These are phyloP conservation scores for Calonectria crousiana DNA, from an alignment of 2,329 filamentous ascomycete species.

Conservation along the genomic window DNA sequence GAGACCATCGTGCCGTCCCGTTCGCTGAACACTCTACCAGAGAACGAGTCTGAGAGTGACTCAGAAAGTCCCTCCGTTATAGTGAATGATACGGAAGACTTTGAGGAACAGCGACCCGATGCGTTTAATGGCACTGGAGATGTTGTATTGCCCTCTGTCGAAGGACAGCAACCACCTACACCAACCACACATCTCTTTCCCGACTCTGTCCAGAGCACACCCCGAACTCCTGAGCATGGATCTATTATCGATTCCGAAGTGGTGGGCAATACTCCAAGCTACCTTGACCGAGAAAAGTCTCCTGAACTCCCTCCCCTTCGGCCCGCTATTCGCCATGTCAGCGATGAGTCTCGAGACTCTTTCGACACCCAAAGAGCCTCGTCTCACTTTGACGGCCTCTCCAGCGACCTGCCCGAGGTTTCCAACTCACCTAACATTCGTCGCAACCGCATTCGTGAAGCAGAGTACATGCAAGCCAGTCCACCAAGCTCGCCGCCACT, in stretches of 20 bases:
- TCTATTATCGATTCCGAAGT: slow-evolving; percentile 26
- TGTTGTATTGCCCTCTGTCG: slow-evolving; percentile 3
- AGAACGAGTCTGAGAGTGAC: slow-evolving; percentile 34
- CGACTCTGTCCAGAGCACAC: slow-evolving; percentile 23
- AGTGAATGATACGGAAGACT: slow-evolving; percentile 34
- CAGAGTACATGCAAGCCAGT: slow-evolving; percentile 55
- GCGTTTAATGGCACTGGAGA: slow-evolving; percentile 37
- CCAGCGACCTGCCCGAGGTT: slow-evolving; percentile 57
- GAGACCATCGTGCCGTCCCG: slow-evolving; percentile 39
- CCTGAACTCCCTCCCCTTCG: slow-evolving; percentile 52
- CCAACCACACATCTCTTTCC: slow-evolving; percentile 32
- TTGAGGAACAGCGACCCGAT: slow-evolving; percentile 12
- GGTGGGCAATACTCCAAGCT: slow-evolving; percentile 24
- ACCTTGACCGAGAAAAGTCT: slow-evolving; percentile 45
- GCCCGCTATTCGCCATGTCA: slow-evolving; percentile 45
- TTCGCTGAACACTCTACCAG: slow-evolving; percentile 21
- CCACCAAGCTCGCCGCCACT: slow-evolving; percentile 63
- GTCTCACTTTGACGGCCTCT: slow-evolving; percentile 54
- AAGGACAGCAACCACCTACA: slow-evolving; percentile 29
- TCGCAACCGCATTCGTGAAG: slow-evolving; percentile 46
- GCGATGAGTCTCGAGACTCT: slow-evolving; percentile 52
- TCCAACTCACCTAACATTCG: slow-evolving; percentile 57
- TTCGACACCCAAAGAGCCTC: slow-evolving; percentile 53
- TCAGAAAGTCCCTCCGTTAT: slow-evolving; percentile 35
- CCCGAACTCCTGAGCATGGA: slow-evolving; percentile 37